Evolutionary conservation across 225 moss, liverwort and hornwort genomes (phyloP), one percentile per base, ranked within the genome.

Genomic region (Lunularia cruciata): DNA sequence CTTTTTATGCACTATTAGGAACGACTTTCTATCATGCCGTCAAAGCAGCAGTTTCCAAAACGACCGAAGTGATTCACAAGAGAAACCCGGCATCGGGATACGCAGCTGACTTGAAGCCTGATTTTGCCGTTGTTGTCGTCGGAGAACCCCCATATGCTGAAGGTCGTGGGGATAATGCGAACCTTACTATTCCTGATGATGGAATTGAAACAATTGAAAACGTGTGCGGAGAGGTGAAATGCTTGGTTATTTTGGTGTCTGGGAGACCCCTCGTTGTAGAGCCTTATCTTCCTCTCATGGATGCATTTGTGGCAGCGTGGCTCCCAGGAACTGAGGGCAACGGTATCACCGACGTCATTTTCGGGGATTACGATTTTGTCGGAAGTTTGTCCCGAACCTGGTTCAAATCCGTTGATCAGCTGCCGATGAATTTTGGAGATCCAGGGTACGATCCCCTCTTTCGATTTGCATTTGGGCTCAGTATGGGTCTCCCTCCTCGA

Each of bases 361-460:
- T 76, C 38, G 76, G 76, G 4, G 63, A 76, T 31, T 45, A 67
- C 34, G 78, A 91, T 3, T 91, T 91, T 51, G 57, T 73, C 0
- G 91, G 86, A 13, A 77, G 32, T 53, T 26, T 81, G 47, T 75
- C 91, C 3, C 42, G 73, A n/a, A 85, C 88, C 3, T 91, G 91
- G 91, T 86, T 91, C 68, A 77, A 75, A 0, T 60, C 54, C 0
- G 85, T 78, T 0, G 75, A 85, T 15, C 88, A 91, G 49, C 67
- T 91, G 60, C 91, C 91, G 5, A 85, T 88, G 85, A 88, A 88
- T 43, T 60, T 86, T 0, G 88, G 85, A 0, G 83, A 86, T 42
- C 25, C 69, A 26, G 42, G 72, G 1, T 91, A 88, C 55, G 63
- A 83, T 42, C 88, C 88, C 14, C 75, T 91, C 28, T 91, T 91